Evolutionary conservation across 306 rosid genomes (phyloP).

Genomic region (Rosa lucieae): DNA sequence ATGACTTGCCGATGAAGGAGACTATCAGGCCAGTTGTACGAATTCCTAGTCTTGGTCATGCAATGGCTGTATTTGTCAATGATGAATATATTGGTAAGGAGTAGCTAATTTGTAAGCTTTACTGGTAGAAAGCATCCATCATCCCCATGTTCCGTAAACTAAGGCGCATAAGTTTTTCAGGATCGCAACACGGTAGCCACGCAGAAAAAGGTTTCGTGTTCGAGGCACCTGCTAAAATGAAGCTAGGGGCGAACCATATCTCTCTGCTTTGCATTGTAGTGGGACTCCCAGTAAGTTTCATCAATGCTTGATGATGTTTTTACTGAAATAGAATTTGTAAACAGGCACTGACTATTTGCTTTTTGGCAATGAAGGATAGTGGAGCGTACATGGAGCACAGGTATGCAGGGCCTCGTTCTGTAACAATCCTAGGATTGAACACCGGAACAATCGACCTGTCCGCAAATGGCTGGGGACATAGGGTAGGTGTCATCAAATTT

Average conservation of each 20-base stretch:
- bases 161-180: slow-evolving; percentile 28
- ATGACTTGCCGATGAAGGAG: slow-evolving; percentile 47
- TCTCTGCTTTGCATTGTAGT: slow-evolving; percentile 51
- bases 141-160: not conserved
- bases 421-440: slow-evolving; percentile 60
- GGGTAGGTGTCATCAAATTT: slow-evolving; percentile 53
- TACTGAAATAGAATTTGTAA: slow-evolving; percentile 1
- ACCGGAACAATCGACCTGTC: slow-evolving; percentile 55
- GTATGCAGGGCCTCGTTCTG: slow-evolving; percentile 59
- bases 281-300: slow-evolving; percentile 75
- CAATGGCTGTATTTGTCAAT: slow-evolving; percentile 59
- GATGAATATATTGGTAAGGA: slow-evolving; percentile 63
- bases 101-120: not conserved
- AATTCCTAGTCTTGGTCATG: slow-evolving; percentile 70
- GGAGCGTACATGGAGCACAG: slow-evolving; percentile 98
- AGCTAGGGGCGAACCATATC: slow-evolving; percentile 51
- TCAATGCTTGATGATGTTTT: not conserved
- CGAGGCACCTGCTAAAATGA: slow-evolving; percentile 30
- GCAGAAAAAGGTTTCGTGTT: slow-evolving; percentile 56
- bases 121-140: not conserved
- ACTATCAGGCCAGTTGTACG: slow-evolving; percentile 49
- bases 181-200: slow-evolving; percentile 64
- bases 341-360: slow-evolving; percentile 4
- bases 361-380: slow-evolving; percentile 57
- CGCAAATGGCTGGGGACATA: slow-evolving; percentile 61